phyloP scores from a whole-genome alignment of 2,329 filamentous ascomycete species.

The Nigrospora sphaerica region DNA sequence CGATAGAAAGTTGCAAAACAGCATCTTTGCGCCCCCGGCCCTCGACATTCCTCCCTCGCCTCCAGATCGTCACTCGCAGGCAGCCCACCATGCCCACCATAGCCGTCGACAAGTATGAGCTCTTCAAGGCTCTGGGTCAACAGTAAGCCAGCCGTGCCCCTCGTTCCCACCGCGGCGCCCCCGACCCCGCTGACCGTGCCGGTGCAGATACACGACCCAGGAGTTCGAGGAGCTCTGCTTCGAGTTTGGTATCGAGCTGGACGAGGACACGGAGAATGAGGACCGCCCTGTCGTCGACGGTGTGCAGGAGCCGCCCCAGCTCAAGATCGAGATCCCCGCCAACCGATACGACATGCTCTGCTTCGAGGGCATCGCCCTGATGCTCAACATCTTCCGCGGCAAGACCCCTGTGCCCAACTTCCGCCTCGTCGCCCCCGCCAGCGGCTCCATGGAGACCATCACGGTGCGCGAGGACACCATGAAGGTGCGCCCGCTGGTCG shows the following conservation, averaged over 20 bases:
- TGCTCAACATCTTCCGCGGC: conserved; percentile 90
- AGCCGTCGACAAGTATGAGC: conserved; percentile 88
- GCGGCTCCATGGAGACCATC: conserved; percentile 71
- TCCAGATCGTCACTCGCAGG: not conserved
- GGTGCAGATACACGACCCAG: conserved; percentile 71
- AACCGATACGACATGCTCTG: conserved; percentile 95
- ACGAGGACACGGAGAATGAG: conserved; percentile 82
- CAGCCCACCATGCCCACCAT: conserved; percentile 81
- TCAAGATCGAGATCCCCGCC: conserved; percentile 97
- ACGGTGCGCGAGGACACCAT: conserved; percentile 70
- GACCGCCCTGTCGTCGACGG: conserved; percentile 69
- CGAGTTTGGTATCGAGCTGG: conserved; percentile 96
- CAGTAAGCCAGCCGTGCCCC: conserved; percentile 46
- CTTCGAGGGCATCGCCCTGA: conserved; percentile 92
- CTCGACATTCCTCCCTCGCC: not conserved
- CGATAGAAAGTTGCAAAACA: not conserved
- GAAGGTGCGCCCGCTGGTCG: conserved; percentile 79
- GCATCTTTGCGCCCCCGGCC: too few species aligned
- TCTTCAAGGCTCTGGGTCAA: conserved; percentile 86
- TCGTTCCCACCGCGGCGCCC: conserved; percentile 9
- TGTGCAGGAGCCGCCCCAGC: conserved; percentile 79
- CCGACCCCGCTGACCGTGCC: conserved; percentile 6
- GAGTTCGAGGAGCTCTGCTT: conserved; percentile 98
- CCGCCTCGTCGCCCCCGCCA: conserved; percentile 62
- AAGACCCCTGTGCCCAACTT: conserved; percentile 73